These are phyloP conservation scores for Cladosporium phlei DNA, from an alignment of 2,329 filamentous ascomycete genomes.

Conservation along the genomic window DNA sequence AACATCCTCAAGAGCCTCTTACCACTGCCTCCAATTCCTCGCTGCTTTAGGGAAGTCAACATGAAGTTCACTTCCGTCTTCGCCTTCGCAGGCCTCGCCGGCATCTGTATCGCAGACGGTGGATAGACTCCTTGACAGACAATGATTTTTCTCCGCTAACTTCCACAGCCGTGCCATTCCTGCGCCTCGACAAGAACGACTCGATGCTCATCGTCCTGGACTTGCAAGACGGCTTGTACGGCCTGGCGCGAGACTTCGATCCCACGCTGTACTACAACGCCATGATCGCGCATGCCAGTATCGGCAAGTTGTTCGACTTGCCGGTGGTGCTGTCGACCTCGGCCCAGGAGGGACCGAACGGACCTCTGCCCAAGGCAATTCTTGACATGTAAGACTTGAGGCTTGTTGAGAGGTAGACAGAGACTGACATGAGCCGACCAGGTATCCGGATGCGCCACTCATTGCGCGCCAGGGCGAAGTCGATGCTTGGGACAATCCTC, in stretches of 20 bases:
- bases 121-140: neutral
- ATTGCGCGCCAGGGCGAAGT: conserved; percentile 68
- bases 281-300: conserved; percentile 62
- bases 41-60: too few relatives aligned
- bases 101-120: conserved; percentile 5
- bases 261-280: conserved; percentile 61
- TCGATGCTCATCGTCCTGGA: conserved; percentile 53
- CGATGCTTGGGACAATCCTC: conserved; percentile 69
- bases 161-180: conserved; percentile 23
- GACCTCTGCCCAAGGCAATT: conserved; percentile 65
- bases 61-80: conserved; percentile 3
- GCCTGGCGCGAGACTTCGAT: conserved; percentile 61
- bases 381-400: conserved; percentile 43
- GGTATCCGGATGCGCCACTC: conserved; percentile 61
- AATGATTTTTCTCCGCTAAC: neutral
- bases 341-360: conserved; percentile 64
- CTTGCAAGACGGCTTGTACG: conserved; percentile 56
- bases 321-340: conserved; percentile 69
- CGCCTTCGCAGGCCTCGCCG: neutral
- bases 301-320: conserved; percentile 62
- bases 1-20: too few relatives aligned
- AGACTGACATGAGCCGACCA: conserved; percentile 21
- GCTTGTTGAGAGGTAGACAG: conserved; percentile 1
- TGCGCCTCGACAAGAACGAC: conserved; percentile 40
- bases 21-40: too few relatives aligned